Evolutionary conservation across 2,329 filamentous ascomycete species (phyloP).

Genomic region (Acrodontium crateriforme): DNA sequence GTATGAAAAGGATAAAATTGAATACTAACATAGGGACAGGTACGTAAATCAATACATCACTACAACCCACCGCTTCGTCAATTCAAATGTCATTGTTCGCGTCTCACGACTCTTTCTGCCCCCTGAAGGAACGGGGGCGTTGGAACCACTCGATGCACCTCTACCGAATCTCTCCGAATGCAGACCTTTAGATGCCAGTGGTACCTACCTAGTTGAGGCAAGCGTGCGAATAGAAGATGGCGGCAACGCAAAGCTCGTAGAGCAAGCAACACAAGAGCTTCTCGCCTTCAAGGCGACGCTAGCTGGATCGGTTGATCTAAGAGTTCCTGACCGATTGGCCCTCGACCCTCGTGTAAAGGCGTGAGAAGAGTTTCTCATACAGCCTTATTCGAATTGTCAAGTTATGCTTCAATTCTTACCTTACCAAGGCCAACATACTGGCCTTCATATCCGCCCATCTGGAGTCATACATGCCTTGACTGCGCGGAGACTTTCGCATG

Average conservation of each 20-base stretch:
- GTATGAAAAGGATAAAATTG: no score
- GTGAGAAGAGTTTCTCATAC: no score
- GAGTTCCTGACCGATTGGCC: slow-evolving; percentile 43
- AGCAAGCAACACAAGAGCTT: slow-evolving; percentile 41
- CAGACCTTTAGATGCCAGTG: slow-evolving; percentile 40
- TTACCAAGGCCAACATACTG: no score
- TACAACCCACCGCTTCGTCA: slow-evolving; percentile 43
- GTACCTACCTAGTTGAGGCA: slow-evolving; percentile 44
- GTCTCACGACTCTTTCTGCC: slow-evolving; percentile 41
- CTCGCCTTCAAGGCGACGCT: slow-evolving; percentile 40
- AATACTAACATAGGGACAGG: slow-evolving; percentile 1
- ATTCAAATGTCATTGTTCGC: slow-evolving; percentile 43
- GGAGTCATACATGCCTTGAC: no score
- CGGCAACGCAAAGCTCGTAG: slow-evolving; percentile 39
- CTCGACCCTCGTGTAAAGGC: slow-evolving; percentile 44
- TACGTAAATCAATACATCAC: slow-evolving; percentile 39
- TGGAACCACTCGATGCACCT: slow-evolving; percentile 17
- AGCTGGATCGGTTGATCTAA: slow-evolving; percentile 43
- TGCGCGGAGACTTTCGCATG: no score
- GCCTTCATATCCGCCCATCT: no score
- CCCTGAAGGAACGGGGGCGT: slow-evolving; percentile 7
- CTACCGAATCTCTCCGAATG: slow-evolving; percentile 31
- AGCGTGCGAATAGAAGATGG: slow-evolving; percentile 43
- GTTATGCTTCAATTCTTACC: no score
- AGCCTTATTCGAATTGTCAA: no score